A percentile compares a stretch with the other conserved stretches of the same genome.
Conservation (phyloP, 495 filamentous ascomycete genomes). For the Amphirosellinia nigrospora region DNA sequence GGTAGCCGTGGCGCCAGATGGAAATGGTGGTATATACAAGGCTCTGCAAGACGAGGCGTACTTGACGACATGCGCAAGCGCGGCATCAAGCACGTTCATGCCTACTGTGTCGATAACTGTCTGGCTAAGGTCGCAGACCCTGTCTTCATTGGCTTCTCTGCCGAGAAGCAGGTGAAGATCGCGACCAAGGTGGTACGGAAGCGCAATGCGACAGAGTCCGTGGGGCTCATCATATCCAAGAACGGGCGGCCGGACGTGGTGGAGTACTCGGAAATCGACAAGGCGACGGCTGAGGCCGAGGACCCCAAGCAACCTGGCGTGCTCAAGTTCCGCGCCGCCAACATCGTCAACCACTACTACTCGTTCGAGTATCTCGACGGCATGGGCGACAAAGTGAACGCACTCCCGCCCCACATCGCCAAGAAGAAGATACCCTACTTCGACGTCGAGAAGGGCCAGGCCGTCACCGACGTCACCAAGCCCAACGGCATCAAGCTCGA, state of each 20-base stretch:
- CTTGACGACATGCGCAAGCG: slow-evolving; percentile 87
- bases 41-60: slow-evolving; percentile 81
- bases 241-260: slow-evolving; percentile 98
- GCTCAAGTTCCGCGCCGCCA: slow-evolving; percentile 95
- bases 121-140: slow-evolving; percentile 98
- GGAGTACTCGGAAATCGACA: slow-evolving; percentile 97
- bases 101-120: slow-evolving; percentile 99
- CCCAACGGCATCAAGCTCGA: slow-evolving; percentile 99
- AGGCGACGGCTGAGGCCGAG: slow-evolving; percentile 81
- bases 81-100: slow-evolving; percentile 93
- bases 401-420: slow-evolving; percentile 92
- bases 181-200: slow-evolving; percentile 99
- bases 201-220: slow-evolving; percentile 94
- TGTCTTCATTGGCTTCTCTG: slow-evolving; percentile 92
- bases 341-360: slow-evolving; percentile 99
- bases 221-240: slow-evolving; percentile 91
- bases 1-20: slow-evolving; percentile 97
- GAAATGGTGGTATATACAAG: slow-evolving; percentile 96
- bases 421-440: slow-evolving; percentile 97
- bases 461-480: slow-evolving; percentile 79
- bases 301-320: slow-evolving; percentile 82
- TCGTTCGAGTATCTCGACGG: slow-evolving; percentile 89
- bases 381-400: slow-evolving; percentile 84
- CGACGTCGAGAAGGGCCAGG: slow-evolving; percentile 74
- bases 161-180: slow-evolving; percentile 88